These are phyloP conservation scores for Aureobasidium mangrovei DNA, from an alignment of 2,329 filamentous ascomycete species.

Conservation along the genomic window DNA sequence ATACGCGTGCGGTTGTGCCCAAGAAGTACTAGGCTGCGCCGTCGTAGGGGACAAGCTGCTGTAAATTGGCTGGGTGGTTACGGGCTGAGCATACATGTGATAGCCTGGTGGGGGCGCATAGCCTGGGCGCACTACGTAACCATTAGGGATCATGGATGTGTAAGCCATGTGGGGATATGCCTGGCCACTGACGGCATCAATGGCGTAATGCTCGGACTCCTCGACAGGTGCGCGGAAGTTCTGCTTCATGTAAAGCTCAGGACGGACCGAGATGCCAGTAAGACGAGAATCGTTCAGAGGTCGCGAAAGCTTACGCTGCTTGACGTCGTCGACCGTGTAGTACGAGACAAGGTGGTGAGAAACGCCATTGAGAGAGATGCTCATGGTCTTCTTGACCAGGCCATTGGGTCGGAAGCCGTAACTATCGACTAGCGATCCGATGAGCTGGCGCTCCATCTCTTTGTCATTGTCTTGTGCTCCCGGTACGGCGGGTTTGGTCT, in stretches of 20 bases:
- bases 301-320: constrained; percentile 47
- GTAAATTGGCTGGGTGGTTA: constrained; percentile 22
- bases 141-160: constrained; percentile 20
- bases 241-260: constrained; percentile 31
- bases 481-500: constrained; percentile 23
- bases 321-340: constrained; percentile 75
- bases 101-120: constrained; percentile 23
- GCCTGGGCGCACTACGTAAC: constrained; percentile 24
- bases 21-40: constrained; percentile 21
- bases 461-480: constrained; percentile 25
- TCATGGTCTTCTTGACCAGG: constrained; percentile 88
- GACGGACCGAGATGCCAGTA: constrained; percentile 26
- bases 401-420: constrained; percentile 79
- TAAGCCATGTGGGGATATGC: constrained; percentile 29
- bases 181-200: constrained; percentile 24
- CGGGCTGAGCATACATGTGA: constrained; percentile 23
- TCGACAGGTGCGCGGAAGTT: constrained; percentile 32
- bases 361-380: constrained; percentile 62
- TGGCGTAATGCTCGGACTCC: constrained; percentile 29
- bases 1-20: constrained; percentile 1
- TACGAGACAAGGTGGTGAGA: constrained; percentile 84
- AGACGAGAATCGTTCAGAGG: constrained; percentile 48
- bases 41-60: constrained; percentile 19
- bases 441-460: constrained; percentile 51
- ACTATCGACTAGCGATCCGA: constrained; percentile 80